Base-by-base conservation (phyloP, 208 protist genomes). In the Crithidia expoeki region DNA sequence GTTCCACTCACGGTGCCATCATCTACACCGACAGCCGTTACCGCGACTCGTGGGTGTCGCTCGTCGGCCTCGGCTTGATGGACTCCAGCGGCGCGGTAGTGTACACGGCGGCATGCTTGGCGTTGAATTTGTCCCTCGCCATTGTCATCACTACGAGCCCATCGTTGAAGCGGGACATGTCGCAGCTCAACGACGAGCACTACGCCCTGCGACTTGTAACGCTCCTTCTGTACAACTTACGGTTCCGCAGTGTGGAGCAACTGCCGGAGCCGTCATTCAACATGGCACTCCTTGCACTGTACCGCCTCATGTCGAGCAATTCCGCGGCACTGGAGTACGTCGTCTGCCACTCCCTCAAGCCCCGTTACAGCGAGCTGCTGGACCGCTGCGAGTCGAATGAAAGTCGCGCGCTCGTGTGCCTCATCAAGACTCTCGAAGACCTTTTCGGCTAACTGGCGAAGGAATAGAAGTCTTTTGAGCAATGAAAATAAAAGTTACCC, bases 41-140 rank as follows among this genome's bases (percentile, higher is more conserved):
- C 58, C 52, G 68, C 28, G 34, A 57, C 23, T 52, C 76, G 16
- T 95, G 88, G 81, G 85, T 94, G 19, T 85, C 82, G 19, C 53
- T 72, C 4, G 81, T 90, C 27, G 92, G 89, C 0, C 60, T 85
- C 10, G 87, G 81, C 2, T 55, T 96, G 9, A 73, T 88, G 59
- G 89, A 94, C 50, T 50, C 65, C 42, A 68, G 68, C 52, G 68
- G 49, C 32, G 72, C 79, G 9, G 83, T 94, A 51, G 78, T 88
- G 7, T 94, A 94, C 71, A 86, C 89, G 0, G 89, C 84, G 0
- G 82, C 92, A 17, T 91, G 88, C 36, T 74, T 96, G 0, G 79
- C 89, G 1, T 40, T 85, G 5, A 94, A 94, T 71, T 25, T 96
- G 25, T 66, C 82, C 14, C 61, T 84, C 40, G 68, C 72, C 42